Evolutionary conservation across 176 grass and related monocot genomes (phyloP), one percentile per base, ranked within the genome.

Genomic region (Leersia perrieri): DNA sequence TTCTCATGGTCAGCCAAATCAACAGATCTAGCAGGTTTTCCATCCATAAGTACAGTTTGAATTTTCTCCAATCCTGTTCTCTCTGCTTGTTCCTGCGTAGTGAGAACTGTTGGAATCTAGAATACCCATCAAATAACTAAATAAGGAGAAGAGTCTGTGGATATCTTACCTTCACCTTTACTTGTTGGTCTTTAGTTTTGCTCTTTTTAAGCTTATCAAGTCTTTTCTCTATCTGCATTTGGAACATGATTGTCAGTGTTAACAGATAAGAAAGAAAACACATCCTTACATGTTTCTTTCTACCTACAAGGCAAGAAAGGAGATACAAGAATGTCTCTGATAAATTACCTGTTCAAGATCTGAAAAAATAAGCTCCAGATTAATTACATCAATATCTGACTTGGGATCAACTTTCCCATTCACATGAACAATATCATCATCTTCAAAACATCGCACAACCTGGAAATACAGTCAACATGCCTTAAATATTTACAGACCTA

Each of bases 361-460:
- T 61, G 84, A 89, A 86, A 98, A 95, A 81, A 95, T 88, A 66
- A 98, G 74, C 64, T 98, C 96, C 84, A 98, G 66, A 77, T 95
- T 98, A 79, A 98, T 98, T 29, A 98, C 90, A 73, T 98, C 96
- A 66, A 98, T 95, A 84, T 98, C 96, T 88, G 96, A 93, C 65
- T 91, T 95, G 33, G 96, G 96, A 87, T 95, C 96, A 60, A 95
- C 82, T 84, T 93, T 95, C 61, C 96, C 96, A 66, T 93, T 95
- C 60, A 98, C 92, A 87, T 98, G 96, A 75, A 98, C 82, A 53
- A 98, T 88, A 86, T 98, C 92, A 70, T 95, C 91, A 77, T 98
- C 96, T 82, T 98, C 96, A 82, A 98, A 98, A 76, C 96, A 98
- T 67, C 92, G 88, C 49, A 98, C 96, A 33, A 98, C 96, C 95